These are phyloP conservation scores for Gleditsia sinensis DNA, from an alignment of 306 rosid genomes.

Conservation along the genomic window DNA sequence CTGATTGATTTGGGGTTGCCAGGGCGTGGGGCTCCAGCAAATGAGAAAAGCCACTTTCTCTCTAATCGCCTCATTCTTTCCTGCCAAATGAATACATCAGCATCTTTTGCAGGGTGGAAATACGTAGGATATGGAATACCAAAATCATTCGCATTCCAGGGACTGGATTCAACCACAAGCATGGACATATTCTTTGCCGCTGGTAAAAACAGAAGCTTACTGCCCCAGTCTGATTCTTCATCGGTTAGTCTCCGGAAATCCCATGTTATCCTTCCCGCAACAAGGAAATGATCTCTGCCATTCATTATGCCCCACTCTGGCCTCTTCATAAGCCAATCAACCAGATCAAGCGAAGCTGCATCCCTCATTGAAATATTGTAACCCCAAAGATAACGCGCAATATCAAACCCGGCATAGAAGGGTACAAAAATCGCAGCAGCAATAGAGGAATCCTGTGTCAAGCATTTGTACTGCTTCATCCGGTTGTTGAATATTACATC, in stretches of 20 bases:
- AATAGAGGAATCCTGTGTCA: conserved; percentile 82
- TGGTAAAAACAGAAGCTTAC: conserved; percentile 88
- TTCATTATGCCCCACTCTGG: conserved; percentile 92
- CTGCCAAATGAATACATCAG: conserved; percentile 68
- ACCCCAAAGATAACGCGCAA: conserved; percentile 95
- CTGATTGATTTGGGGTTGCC: conserved; percentile 82
- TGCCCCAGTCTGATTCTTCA: conserved; percentile 83
- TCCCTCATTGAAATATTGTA: conserved; percentile 78
- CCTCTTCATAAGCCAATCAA: conserved; percentile 89
- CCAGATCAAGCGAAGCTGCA: conserved; percentile 89
- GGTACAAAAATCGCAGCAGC: conserved; percentile 95
- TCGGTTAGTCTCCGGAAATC: conserved; percentile 87
- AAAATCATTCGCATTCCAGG: conserved; percentile 98
- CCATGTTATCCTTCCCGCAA: conserved; percentile 97
- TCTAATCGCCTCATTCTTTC: conserved; percentile 51
- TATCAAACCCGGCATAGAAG: conserved; percentile 95
- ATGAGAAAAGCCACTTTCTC: conserved; percentile 87
- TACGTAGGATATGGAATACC: conserved; percentile 97
- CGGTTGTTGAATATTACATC: conserved; percentile 90
- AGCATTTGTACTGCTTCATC: conserved; percentile 95
- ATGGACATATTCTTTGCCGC: conserved; percentile 98
- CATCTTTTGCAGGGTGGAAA: conserved; percentile 96
- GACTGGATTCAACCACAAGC: conserved; percentile 99
- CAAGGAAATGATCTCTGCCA: conserved; percentile 95
- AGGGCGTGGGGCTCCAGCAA: conserved; percentile 99